Evolutionary conservation across 2,329 filamentous ascomycete genomes (phyloP).

Genomic region (Phyllosticta citriasiana): DNA sequence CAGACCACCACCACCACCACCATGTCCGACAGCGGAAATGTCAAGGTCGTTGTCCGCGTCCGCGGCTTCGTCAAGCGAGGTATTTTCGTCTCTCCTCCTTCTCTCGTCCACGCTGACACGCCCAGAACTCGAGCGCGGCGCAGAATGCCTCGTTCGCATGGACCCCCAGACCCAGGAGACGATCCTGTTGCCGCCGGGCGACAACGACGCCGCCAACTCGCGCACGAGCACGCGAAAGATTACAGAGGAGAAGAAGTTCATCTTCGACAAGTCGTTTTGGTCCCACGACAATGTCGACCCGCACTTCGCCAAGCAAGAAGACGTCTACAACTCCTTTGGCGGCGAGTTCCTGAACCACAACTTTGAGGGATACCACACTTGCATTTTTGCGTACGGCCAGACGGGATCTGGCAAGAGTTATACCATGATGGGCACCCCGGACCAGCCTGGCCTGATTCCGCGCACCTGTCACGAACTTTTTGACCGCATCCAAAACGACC

Average conservation of each 20-base stretch:
- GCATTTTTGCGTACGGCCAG: slow-evolving; percentile 97
- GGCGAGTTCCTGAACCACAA: slow-evolving; percentile 98
- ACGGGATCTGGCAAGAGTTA: slow-evolving; percentile 97
- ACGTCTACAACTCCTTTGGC: slow-evolving; percentile 87
- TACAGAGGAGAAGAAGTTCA: slow-evolving; percentile 81
- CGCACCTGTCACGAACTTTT: slow-evolving; percentile 94
- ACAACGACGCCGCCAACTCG: slow-evolving; percentile 35
- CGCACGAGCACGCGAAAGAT: slow-evolving; percentile 60
- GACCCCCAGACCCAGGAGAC: slow-evolving; percentile 79
- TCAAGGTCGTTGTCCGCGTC: slow-evolving; percentile 42
- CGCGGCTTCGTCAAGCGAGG: slow-evolving; percentile 39
- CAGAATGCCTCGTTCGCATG: slow-evolving; percentile 85
- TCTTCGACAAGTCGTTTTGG: slow-evolving; percentile 98
- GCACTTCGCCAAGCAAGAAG: slow-evolving; percentile 85
- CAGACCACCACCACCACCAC: slow-evolving; percentile 22
- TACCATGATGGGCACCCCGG: slow-evolving; percentile 86
- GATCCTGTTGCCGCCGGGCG: slow-evolving; percentile 60
- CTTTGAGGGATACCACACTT: slow-evolving; percentile 98
- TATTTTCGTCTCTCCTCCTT: slow-evolving; percentile 13
- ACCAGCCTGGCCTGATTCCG: slow-evolving; percentile 84
- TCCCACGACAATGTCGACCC: slow-evolving; percentile 70
- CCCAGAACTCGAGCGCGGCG: slow-evolving; percentile 68
- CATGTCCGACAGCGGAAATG: slow-evolving; percentile 35
- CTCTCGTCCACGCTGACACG: slow-evolving; percentile 14
- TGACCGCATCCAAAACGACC: slow-evolving; percentile 75